Evolutionary conservation across 2,329 filamentous ascomycete genomes (phyloP).

Genomic region (Neofusicoccum sp.): DNA sequence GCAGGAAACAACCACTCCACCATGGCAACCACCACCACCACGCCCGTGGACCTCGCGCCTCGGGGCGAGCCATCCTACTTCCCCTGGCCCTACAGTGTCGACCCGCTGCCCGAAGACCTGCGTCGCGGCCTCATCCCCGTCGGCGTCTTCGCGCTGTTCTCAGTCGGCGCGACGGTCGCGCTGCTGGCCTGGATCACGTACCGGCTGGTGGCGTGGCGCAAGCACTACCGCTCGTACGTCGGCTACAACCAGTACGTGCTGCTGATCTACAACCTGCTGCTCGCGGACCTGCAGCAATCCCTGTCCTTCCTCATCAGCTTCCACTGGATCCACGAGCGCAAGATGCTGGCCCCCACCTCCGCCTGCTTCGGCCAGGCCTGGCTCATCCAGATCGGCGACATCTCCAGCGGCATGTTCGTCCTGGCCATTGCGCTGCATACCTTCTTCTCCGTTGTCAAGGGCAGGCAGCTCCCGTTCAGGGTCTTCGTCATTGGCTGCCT

Average conservation of each 20-base stretch:
- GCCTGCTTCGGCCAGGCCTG: constrained; percentile 56
- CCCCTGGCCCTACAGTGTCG: constrained; percentile 34
- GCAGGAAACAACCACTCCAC: background rate
- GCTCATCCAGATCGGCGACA: constrained; percentile 56
- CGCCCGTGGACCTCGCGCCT: background rate
- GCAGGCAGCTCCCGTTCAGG: constrained; percentile 49
- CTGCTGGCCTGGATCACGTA: constrained; percentile 55
- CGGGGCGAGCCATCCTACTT: constrained; percentile 22
- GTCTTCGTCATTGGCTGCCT: constrained; percentile 49
- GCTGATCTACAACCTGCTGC: constrained; percentile 56
- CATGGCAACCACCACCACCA: background rate
- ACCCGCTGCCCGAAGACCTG: constrained; percentile 33
- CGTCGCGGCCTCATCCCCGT: constrained; percentile 51
- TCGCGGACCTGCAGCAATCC: constrained; percentile 57
- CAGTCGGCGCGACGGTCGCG: constrained; percentile 46
- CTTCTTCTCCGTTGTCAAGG: constrained; percentile 52
- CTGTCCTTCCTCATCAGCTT: constrained; percentile 53
- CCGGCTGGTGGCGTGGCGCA: constrained; percentile 54
- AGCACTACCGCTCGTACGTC: constrained; percentile 51
- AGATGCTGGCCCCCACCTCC: constrained; percentile 47
- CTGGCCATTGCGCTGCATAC: constrained; percentile 59
- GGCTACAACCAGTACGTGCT: constrained; percentile 59
- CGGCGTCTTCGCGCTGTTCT: constrained; percentile 50
- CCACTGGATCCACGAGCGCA: constrained; percentile 49
- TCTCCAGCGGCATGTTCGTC: constrained; percentile 56